Base-by-base conservation (phyloP, 2,329 filamentous ascomycete genomes). In the Neospermospora avenae region DNA sequence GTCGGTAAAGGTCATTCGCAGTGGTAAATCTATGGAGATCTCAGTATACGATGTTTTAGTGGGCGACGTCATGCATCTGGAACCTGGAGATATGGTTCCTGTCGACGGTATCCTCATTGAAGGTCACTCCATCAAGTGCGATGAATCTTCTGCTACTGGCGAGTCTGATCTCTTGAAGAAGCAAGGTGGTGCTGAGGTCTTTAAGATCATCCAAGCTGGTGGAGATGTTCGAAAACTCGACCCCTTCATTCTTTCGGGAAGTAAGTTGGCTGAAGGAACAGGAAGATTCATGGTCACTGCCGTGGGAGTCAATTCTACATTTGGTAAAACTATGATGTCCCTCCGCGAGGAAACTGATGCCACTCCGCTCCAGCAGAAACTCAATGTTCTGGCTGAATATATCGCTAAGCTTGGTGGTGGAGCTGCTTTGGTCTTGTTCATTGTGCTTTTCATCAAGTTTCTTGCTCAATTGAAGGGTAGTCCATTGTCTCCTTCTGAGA, bases 371-470 rank as follows among this genome's bases (percentile, higher is more conserved):
- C 89, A 92, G 72, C 84, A 81, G 6, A 91, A 91, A 73, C 78
- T 92, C 59, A 90, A 90, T 65, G 77, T 84, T 4, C 78, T 92
- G n/a, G 89, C 89, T 7, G 88, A 90, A 67, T 87, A 90, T 69
- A 90, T 93, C 65, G 85, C 85, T 13, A 88, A 88, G 70, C 78
- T 88, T 35, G 86, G 85, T 74, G 83, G 85, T 64, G 82, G 82
- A 57, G 84, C 88, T 46, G 89, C 88, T 31, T 74, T 89, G 11
- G 74, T 92, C 14, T 78, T 92, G n/a, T 92, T 92, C 70, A 76
- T 91, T 48, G 87, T 90, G 3, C 78, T 91, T 3, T 83, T 92
- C 67, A 90, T 91, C 77, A 88, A 89, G 67, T 92, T 91, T 71
- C 73, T 88, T 14, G 87, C 81, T 24, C 72, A 79, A 18, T 77